Percentiles rank a stretch among this genome's conserved stretches.
phyloP scores from a whole-genome alignment of 208 protist species.

The Leishmania mexicana region DNA sequence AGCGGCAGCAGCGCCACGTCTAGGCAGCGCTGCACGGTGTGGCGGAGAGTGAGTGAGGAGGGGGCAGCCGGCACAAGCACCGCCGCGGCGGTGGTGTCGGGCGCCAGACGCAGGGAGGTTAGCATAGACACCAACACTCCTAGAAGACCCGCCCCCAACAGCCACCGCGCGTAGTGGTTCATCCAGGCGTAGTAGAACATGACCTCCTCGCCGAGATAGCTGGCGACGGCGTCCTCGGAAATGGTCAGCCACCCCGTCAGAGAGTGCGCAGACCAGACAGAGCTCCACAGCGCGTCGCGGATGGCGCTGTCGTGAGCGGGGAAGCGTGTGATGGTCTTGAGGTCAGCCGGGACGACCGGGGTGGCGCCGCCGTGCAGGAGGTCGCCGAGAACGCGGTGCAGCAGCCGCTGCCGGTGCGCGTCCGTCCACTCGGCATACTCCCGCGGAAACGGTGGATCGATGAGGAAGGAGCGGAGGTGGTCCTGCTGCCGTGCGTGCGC shows the following conservation, averaged over 20 bases:
- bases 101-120: constrained; percentile 22
- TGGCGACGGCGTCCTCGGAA: constrained; percentile 28
- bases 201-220: constrained; percentile 67
- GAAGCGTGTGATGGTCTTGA: constrained; percentile 24
- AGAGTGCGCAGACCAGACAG: constrained; percentile 13
- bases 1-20: constrained; percentile 32
- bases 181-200: constrained; percentile 87
- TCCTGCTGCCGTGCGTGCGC: constrained; percentile 26
- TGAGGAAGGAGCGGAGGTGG: constrained; percentile 18
- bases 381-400: constrained; percentile 44
- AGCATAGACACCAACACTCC: constrained; percentile 28
- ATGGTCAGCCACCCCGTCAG: constrained; percentile 17
- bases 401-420: constrained; percentile 46
- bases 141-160: constrained; percentile 42
- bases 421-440: constrained; percentile 32
- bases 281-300: constrained; percentile 35
- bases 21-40: constrained; percentile 17
- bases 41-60: constrained; percentile 5
- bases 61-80: background rate
- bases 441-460: constrained; percentile 44
- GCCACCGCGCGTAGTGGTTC: constrained; percentile 69
- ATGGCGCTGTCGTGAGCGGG: constrained; percentile 40
- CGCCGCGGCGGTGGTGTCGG: background rate
- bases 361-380: constrained; percentile 32
- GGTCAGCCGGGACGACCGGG: constrained; percentile 22